Evolutionary conservation across 495 filamentous ascomycete species (phyloP), one percentile per base, ranked within the genome.

Genomic region (Bryoglossum gracile): DNA sequence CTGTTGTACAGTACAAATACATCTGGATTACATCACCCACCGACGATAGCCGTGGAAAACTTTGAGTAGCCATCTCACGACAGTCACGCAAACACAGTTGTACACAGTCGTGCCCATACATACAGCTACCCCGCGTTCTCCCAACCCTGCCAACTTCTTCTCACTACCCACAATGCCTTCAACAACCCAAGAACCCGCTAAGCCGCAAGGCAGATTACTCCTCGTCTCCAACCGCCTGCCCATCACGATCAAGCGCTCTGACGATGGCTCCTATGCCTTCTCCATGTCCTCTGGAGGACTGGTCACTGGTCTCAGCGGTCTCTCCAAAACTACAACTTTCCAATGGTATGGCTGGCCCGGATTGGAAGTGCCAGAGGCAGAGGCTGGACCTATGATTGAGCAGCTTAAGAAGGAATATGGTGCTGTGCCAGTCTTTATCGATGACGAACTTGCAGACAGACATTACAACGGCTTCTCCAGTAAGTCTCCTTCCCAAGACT

Each of bases 341-440:
- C 83, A 88, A 63, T 98, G 92, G 91, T 96, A 95, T 65, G 91
- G 91, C 50, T 98, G 92, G 92, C 89, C 91, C 6, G 91, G 91
- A 23, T 62, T 95, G 47, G 86, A 95, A 59, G 76, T 90, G 22
- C 85, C 86, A 36, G 83, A 87, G 46, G 73, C 68, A 17, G 86
- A 91, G 56, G 68, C 77, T 8, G 73, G 65, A 21, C 75, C 75
- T 55, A 74, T 91, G 53, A 73, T 77, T 53, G 76, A 82, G 67
- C 75, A 79, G 40, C 67, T 89, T 39, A 81, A 82, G 62, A 79
- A 86, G 3, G 78, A 88, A 51, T 82, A 87, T 55, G 75, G 75
- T 32, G 85, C 84, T 11, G 70, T 86, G 28, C 86, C 87, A 3
- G 81, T 92, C 1, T 89, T 88, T 51, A 72, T 92, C 37, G 80